Base-by-base conservation (phyloP, 352 stramenopile genomes). In the Phytopythium helicoides region DNA sequence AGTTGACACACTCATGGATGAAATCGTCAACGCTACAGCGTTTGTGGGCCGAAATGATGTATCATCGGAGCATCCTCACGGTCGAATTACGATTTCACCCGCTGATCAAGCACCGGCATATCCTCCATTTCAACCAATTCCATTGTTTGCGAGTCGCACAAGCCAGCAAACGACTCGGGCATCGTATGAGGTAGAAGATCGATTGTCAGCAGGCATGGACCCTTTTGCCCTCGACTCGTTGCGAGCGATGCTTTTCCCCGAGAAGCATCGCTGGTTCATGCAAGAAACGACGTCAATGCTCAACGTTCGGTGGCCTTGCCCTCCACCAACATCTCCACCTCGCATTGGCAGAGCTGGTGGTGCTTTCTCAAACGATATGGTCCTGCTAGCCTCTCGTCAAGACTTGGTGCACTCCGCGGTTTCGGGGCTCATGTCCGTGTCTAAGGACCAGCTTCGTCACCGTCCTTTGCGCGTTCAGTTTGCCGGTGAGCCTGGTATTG, bases 401-500 rank as follows among this genome's bases (percentile, higher is more conserved):
- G 57, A 78, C n/a, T 56, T 86, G 4, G 55, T 86, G 16, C 53
- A 62, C 10, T 53, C 60, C 2, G 76, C 71, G 1, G 53, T 78
- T 19, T 46, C 49, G 0, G 58, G 47, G 1, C 60, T 86, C 37
- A 75, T 74, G 37, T 37, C 18, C 1, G 57, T 64, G 18, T 70
- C 68, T 0, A 61, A 69, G 39, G 60, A 61, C 26, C 62, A 79
- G 46, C 46, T 86, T 9, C 52, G 52, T 8, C 65, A 47, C 2
- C 60, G 66, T 1, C 71, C 73, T 14, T 38, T 85, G 31, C 70
- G 81, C n/a, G 70, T 92, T 15, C 68, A 81, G 23, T 92, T 95
- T 47, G 46, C 75, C 15, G 80, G 81, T 50, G 86, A 95, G 38
- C 76, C 76, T 2, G 83, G 81, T 6, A 59, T 94, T 22, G 86